phyloP scores from a whole-genome alignment of 176 grass and related monocot species.

The Triticum timopheevii region DNA sequence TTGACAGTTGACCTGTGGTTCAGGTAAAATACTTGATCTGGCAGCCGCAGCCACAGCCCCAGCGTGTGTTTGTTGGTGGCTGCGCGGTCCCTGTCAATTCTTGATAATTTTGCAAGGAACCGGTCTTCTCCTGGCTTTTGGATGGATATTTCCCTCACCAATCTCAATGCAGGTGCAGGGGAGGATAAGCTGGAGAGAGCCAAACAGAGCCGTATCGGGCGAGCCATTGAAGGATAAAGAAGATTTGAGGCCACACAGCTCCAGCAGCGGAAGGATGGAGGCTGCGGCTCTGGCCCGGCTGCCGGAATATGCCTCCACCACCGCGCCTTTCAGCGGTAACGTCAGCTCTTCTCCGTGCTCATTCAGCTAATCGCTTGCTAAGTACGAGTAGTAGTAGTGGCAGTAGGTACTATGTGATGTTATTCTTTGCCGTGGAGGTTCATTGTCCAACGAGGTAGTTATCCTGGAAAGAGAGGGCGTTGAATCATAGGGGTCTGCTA shows the following conservation, averaged over 20 bases:
- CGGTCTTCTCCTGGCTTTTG: not conserved
- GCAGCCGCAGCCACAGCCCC: not conserved
- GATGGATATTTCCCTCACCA: constrained; percentile 24
- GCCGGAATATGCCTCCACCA: constrained; percentile 19
- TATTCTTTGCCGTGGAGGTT: not conserved
- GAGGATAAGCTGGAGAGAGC: not conserved
- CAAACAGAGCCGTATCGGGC: not conserved
- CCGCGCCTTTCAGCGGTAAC: constrained; percentile 28
- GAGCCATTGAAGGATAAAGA: constrained; percentile 18
- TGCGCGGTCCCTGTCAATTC: constrained; percentile 8
- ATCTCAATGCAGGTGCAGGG: constrained; percentile 25
- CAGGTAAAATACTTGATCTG: not conserved
- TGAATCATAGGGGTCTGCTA: not conserved
- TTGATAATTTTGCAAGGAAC: not conserved
- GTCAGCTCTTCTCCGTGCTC: not conserved
- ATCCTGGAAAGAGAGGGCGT: not conserved
- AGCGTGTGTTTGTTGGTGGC: not conserved
- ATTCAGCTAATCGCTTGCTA: not conserved
- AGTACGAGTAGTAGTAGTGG: not conserved
- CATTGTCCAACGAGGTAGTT: not conserved
- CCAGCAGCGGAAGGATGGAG: constrained; percentile 32
- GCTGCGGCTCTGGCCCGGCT: constrained; percentile 11
- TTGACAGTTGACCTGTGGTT: not conserved
- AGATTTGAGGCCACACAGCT: constrained; percentile 31
- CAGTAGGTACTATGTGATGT: not conserved